A percentile compares a stretch with the other conserved stretches of the same genome.
phyloP scores from a whole-genome alignment of 495 filamentous ascomycete species.

The Parathielavia appendiculata region DNA sequence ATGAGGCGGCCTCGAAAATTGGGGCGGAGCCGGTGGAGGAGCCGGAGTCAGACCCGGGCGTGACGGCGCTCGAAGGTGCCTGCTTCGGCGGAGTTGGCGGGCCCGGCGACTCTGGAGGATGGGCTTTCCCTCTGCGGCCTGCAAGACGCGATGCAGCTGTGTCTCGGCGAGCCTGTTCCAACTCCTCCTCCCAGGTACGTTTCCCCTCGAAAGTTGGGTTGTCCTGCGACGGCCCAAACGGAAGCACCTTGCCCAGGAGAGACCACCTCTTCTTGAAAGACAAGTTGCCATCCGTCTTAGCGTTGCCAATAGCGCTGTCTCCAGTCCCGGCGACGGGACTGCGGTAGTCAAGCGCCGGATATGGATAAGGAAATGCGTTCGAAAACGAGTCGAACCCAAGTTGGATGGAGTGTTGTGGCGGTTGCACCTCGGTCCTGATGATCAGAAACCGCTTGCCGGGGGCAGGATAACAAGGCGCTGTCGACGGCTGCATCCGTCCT shows the following conservation, averaged over 20 bases:
- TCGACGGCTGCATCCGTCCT: conserved; percentile 58
- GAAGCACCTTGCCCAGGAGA: conserved; percentile 62
- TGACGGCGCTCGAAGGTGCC: conserved; percentile 18
- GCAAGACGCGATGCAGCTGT: conserved; percentile 32
- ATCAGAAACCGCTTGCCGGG: conserved; percentile 90
- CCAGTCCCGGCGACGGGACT: conserved; percentile 9
- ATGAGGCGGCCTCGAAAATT: conserved; percentile 39
- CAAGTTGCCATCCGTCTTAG: conserved; percentile 12
- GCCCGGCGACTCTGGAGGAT: conserved; percentile 13
- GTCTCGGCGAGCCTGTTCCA: conserved; percentile 42
- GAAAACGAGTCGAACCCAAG: conserved; percentile 40
- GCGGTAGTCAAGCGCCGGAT: conserved; percentile 16
- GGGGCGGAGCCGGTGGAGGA: conserved; percentile 42
- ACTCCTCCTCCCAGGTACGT: conserved; percentile 37
- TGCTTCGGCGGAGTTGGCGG: conserved; percentile 34
- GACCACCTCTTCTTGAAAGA: conserved; percentile 61
- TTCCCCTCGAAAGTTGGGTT: conserved; percentile 8
- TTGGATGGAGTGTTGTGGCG: conserved; percentile 45
- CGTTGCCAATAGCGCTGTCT: not conserved
- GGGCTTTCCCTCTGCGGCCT: conserved; percentile 20
- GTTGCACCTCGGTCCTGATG: conserved; percentile 74
- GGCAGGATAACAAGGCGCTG: conserved; percentile 78
- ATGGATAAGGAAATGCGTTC: conserved; percentile 11
- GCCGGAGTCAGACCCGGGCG: conserved; percentile 34
- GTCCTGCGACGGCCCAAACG: conserved; percentile 40